Conservation (phyloP, 2,329 filamentous ascomycete species). For the Ophiostoma tasmaniense region DNA sequence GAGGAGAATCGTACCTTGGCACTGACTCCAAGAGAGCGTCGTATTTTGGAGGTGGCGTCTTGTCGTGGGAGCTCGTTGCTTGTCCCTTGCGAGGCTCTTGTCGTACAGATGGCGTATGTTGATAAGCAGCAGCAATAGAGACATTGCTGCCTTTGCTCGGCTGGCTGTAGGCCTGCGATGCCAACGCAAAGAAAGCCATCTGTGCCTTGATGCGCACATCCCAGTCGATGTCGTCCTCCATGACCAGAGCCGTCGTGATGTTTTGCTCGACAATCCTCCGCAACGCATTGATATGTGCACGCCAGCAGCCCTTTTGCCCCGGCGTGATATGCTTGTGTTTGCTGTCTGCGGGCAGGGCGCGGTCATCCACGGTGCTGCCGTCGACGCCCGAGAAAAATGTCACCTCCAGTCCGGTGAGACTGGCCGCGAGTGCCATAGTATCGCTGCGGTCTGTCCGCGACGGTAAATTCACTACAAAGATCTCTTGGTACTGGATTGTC, state of each 20-base stretch:
- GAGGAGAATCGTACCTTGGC: background rate
- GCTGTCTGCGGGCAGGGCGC: background rate
- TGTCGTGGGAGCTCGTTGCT: no score
- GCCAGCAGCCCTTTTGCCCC: background rate
- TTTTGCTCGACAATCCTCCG: background rate
- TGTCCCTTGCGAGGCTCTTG: background rate
- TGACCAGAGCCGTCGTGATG: background rate
- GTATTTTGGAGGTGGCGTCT: background rate
- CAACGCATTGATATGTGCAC: background rate
- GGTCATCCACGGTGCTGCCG: background rate
- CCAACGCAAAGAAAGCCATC: background rate
- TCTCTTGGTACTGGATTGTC: background rate
- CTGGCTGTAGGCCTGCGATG: background rate
- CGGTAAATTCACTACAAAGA: background rate
- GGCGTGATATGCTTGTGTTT: background rate
- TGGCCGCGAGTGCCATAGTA: background rate
- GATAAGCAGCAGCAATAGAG: background rate
- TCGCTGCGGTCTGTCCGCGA: background rate
- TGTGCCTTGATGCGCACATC: background rate
- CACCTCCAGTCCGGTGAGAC: background rate
- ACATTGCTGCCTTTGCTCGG: background rate
- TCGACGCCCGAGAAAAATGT: background rate
- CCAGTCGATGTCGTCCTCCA: background rate
- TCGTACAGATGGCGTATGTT: background rate
- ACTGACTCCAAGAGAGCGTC: background rate